These are phyloP conservation scores for Dictyostelium citrinum DNA, from an alignment of 78 protist genomes.

Conservation along the genomic window DNA sequence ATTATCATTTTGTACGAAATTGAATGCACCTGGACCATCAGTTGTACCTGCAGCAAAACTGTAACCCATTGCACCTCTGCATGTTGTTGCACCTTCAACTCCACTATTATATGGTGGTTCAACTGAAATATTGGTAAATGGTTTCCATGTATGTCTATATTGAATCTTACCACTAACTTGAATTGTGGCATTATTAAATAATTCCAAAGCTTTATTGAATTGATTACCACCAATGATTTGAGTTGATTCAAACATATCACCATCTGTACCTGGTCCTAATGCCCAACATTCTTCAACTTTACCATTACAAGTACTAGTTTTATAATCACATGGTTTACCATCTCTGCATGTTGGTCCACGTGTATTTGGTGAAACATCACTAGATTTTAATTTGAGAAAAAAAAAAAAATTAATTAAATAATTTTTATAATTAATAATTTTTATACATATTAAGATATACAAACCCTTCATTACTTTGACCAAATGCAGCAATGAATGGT, in stretches of 20 bases:
- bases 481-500: constrained; percentile 86
- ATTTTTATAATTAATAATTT: too few species aligned
- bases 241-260: constrained; percentile 74
- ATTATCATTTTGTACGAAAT: constrained; percentile 83
- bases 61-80: constrained; percentile 86
- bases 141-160: constrained; percentile 54
- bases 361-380: constrained; percentile 89
- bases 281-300: constrained; percentile 66
- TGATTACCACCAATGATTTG: constrained; percentile 81
- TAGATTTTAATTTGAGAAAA: too few species aligned
- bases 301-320: constrained; percentile 73
- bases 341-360: constrained; percentile 82
- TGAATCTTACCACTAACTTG: constrained; percentile 61
- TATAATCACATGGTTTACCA: constrained; percentile 68
- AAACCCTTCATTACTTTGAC: constrained; percentile 75
- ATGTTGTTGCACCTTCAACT: constrained; percentile 56
- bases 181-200: constrained; percentile 16
- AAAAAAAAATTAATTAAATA: too few species aligned
- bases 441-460: too few species aligned
- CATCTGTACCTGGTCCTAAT: constrained; percentile 70
- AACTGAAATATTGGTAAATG: constrained; percentile 63
- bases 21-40: constrained; percentile 89
- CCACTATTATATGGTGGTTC: constrained; percentile 9
- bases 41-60: constrained; percentile 90
- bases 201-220: constrained; percentile 44